Conservation (phyloP, 1,284 basidiomycete genomes). For the Dichomitus squalens region DNA sequence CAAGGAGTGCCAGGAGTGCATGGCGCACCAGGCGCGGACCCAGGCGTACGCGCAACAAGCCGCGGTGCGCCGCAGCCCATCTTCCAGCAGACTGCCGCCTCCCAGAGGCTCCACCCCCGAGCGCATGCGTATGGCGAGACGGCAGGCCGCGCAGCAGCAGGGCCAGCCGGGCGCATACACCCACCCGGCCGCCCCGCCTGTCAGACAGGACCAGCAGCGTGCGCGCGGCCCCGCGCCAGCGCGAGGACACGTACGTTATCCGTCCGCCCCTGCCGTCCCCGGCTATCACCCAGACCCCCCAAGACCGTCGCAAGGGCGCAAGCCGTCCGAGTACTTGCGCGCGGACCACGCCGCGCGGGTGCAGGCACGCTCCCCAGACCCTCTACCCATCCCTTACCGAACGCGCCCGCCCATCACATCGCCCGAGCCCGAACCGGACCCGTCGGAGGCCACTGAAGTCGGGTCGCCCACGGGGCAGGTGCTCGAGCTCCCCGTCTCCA, state of each 20-base stretch:
- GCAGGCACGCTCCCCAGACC: conserved; percentile 37
- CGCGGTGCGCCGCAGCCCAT: conserved; percentile 21
- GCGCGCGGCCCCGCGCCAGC: conserved; percentile 16
- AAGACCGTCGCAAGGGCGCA: conserved; percentile 13
- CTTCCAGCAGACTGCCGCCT: conserved; percentile 9
- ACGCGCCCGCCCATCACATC: conserved; percentile 23
- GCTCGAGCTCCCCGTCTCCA: conserved; percentile 17
- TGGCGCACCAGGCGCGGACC: conserved; percentile 18
- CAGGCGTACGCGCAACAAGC: conserved; percentile 16
- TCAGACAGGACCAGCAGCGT: conserved; percentile 15
- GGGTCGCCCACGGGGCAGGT: conserved; percentile 20
- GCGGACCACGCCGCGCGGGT: conserved; percentile 23
- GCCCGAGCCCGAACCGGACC: conserved; percentile 9
- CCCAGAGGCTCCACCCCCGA: conserved; percentile 13
- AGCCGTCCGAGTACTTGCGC: conserved; percentile 17
- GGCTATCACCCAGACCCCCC: conserved; percentile 12
- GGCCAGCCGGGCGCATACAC: conserved; percentile 9
- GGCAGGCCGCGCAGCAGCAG: conserved; percentile 9
- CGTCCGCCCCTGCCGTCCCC: conserved; percentile 14
- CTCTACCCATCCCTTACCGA: conserved; percentile 38
- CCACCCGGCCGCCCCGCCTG: conserved; percentile 13
- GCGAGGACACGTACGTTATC: conserved; percentile 20
- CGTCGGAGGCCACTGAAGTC: conserved; percentile 12
- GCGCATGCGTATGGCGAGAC: conserved; percentile 18
- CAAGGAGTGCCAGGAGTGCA: conserved; percentile 27